Base-by-base conservation (phyloP, 352 stramenopile genomes). In the Phytophthora fragariaefolia region DNA sequence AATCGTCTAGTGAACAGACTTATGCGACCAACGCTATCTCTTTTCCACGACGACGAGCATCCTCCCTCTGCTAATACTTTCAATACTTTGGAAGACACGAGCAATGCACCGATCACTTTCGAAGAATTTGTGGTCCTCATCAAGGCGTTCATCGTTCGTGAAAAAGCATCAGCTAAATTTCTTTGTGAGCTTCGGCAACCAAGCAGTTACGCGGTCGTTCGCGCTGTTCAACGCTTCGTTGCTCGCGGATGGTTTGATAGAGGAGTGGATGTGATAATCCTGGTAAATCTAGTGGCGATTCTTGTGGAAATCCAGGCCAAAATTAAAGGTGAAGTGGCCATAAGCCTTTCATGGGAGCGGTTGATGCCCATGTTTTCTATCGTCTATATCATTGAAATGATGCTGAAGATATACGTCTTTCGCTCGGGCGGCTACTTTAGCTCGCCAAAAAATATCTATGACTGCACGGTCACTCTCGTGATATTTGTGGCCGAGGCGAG, bases 311-410 rank as follows among this genome's bases (percentile, higher is more conserved):
- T 81, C 20, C 76, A 87, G 52, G 71, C 77, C 2, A 84, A 78
- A 40, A 83, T 86, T 51, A 54, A 73, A 9, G 65, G 52, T 15
- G 38, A 72, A 0, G 47, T 73, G 8, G 27, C 32, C 3, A 28
- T 59, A n/a, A 83, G 74, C 24, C 27, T 74, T 28, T 51, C 53
- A 1, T 87, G 65, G 75, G 79, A 88, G 40, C 38, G 72, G 15
- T 83, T 77, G 46, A 93, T 95, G 75, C 76, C 85, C 2, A 48
- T 81, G 7, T 96, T 96, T 54, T 86, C 87, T 23, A 63, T 75
- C 17, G 64, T 78, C 6, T 97, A 93, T 63, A 58, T 94, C 12
- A 34, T 89, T 1, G 90, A 97, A 54, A 96, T 97, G 85, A 54
- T 91, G 8, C 49, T 95, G 26, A 97, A 96, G 69, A 80, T 95